phyloP scores from a whole-genome alignment of 2,329 filamentous ascomycete genomes.

The Scytalidium lignicola region DNA sequence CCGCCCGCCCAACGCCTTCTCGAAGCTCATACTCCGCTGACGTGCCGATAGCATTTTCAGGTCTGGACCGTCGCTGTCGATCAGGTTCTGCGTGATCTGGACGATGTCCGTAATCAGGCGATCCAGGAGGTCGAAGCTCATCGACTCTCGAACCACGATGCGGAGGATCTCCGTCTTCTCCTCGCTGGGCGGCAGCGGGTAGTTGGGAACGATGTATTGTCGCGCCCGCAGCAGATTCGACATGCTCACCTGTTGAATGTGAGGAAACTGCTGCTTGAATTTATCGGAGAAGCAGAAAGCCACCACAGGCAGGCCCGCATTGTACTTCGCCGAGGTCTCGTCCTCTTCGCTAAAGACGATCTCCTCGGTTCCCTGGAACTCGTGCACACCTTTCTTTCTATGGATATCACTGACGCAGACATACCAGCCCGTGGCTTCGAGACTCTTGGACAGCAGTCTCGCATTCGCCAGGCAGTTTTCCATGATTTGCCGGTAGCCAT shows the following conservation, averaged over 20 bases:
- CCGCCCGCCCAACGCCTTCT: constrained; percentile 5
- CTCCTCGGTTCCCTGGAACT: constrained; percentile 23
- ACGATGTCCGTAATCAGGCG: constrained; percentile 56
- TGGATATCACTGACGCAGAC: constrained; percentile 61
- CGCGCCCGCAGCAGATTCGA: constrained; percentile 58
- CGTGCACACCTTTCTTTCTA: constrained; percentile 44
- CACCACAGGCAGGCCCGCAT: constrained; percentile 63
- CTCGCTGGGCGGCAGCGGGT: constrained; percentile 58
- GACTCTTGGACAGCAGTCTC: constrained; percentile 54
- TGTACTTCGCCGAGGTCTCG: constrained; percentile 55
- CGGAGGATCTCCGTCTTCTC: constrained; percentile 60
- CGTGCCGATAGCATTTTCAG: constrained; percentile 28
- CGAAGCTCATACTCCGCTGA: too few relatives aligned
- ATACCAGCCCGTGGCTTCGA: constrained; percentile 65
- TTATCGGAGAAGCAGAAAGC: constrained; percentile 58
- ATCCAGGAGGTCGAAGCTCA: constrained; percentile 65
- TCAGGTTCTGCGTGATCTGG: constrained; percentile 54
- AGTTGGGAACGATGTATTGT: constrained; percentile 70
- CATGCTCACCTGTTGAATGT: constrained; percentile 59
- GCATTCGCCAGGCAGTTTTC: constrained; percentile 63
- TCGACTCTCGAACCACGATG: constrained; percentile 61
- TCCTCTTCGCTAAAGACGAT: constrained; percentile 35
- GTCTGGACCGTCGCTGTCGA: constrained; percentile 40
- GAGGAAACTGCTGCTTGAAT: constrained; percentile 55
- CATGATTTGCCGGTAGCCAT: constrained; percentile 59